Evolutionary conservation across 2,329 filamentous ascomycete species (phyloP).

Genomic region (Penicillium capsulatum): DNA sequence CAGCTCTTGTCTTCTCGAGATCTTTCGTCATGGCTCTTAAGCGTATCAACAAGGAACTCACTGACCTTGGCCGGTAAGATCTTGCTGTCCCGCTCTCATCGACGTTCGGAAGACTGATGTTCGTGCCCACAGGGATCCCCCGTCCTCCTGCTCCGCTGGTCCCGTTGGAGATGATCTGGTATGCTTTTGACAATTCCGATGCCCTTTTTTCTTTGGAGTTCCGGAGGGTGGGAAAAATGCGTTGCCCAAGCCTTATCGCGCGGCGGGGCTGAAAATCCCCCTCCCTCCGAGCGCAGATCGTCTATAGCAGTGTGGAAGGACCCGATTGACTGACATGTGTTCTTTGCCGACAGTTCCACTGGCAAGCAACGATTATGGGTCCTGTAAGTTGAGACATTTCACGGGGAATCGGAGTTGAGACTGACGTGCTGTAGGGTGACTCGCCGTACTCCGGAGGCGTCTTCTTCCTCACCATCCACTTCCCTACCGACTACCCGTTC

Average conservation of each 20-base stretch:
- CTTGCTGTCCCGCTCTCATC: constrained; percentile 6
- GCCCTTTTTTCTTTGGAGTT: constrained; percentile 7
- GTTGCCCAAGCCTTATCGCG: constrained; percentile 12
- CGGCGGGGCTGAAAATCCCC: constrained; percentile 21
- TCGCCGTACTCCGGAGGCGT: constrained; percentile 97
- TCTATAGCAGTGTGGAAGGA: neutral
- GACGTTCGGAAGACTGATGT: constrained; percentile 7
- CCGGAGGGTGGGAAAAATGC: constrained; percentile 5
- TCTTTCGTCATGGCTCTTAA: constrained; percentile 50
- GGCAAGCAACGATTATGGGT: constrained; percentile 99
- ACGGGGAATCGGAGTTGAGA: neutral
- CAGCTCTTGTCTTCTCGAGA: constrained; percentile 11
- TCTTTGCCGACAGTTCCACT: constrained; percentile 73
- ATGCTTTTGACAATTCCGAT: constrained; percentile 42
- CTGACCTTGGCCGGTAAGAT: constrained; percentile 50
- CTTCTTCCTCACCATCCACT: constrained; percentile 98
- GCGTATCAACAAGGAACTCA: constrained; percentile 53
- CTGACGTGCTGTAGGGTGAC: constrained; percentile 65
- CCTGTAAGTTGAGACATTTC: constrained; percentile 64
- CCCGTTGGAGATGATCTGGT: constrained; percentile 97
- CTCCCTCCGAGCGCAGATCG: neutral
- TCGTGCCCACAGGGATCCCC: constrained; percentile 73
- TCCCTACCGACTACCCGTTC: constrained; percentile 99
- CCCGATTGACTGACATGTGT: constrained; percentile 1
- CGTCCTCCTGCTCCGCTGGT: constrained; percentile 96